Evolutionary conservation across 495 filamentous ascomycete species (phyloP).

Genomic region (Hypoxylon lienhwacheense): DNA sequence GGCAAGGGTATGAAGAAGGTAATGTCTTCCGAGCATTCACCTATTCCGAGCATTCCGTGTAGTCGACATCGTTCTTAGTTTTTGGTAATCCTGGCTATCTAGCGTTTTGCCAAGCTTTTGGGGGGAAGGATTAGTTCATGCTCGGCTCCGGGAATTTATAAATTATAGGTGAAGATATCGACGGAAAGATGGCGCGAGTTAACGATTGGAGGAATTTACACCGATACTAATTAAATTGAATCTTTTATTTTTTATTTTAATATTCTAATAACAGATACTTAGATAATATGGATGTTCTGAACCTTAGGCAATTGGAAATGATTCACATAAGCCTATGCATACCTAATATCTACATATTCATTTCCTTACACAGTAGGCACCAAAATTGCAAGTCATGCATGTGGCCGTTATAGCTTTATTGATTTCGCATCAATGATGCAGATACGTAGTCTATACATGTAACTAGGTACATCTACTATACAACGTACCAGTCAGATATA

Average conservation of each 20-base stretch:
- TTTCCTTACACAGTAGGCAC: too few relatives aligned
- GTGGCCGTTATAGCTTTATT: too few relatives aligned
- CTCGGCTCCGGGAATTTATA: conserved; percentile 11
- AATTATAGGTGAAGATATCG: conserved; percentile 2
- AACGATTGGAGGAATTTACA: neutral
- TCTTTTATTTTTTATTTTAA: too few relatives aligned
- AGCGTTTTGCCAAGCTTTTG: conserved; percentile 30
- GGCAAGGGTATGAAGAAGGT: conserved; percentile 19
- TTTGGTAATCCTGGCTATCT: conserved; percentile 2
- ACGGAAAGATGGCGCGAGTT: neutral
- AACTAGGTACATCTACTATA: neutral
- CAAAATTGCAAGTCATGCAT: too few relatives aligned
- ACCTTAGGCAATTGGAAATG: too few relatives aligned
- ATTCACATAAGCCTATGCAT: too few relatives aligned
- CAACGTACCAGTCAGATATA: neutral
- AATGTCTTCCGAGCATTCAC: neutral
- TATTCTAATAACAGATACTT: too few relatives aligned
- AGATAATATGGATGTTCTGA: too few relatives aligned
- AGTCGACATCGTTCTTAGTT: conserved; percentile 7
- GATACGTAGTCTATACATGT: too few relatives aligned
- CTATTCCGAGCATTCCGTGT: conserved; percentile 32
- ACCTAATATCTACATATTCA: too few relatives aligned
- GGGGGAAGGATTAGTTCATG: conserved; percentile 8
- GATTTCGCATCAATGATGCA: too few relatives aligned
- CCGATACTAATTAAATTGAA: too few relatives aligned